Base-by-base conservation (phyloP, 352 stramenopile genomes). In the Phytophthora ramorum region DNA sequence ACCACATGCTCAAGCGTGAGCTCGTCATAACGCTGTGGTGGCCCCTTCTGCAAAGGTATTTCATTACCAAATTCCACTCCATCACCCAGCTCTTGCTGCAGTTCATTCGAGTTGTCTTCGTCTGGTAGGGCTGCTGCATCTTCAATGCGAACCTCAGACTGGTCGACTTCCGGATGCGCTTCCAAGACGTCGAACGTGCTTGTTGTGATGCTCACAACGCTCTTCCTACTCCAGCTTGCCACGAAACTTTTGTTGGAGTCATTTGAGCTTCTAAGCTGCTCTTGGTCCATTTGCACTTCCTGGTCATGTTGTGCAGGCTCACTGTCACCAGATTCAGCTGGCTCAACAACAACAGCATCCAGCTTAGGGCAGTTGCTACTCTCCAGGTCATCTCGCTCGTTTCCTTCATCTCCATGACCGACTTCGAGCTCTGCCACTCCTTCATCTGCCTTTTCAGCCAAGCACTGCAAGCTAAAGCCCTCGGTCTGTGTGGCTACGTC, bases 1-100 rank as follows among this genome's bases (percentile, higher is more conserved):
- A 86, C 63, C 7, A 86, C 47, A 17, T 81, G 60, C 19, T 87
- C 76, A 12, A 79, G 34, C 1, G 63, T 75, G 3, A 92, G 70
- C 0, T 79, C 49, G 14, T 64, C 58, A 51, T 90, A 90, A 1
- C 45, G 48, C 14, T 68, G 40, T 0, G 54, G 38, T 9, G 40
- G 12, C 2, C 4, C n/a, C 17, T 48, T 65, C 8, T 32, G 19
- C 9, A 55, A 24, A 4, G 48, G 1, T 2, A 58, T 30, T 32
- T 56, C 19, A 35, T 20, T 4, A 30, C 40, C 24, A 40, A 46
- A 24, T 2, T 53, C 22, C 9, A 20, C 9, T 20, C 72, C 46
- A 16, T 44, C 46, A 22, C 32, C 10, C 6, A 44, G 2, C 8
- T 58, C 30, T 38, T 63, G 48, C 2, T 61, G 55, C 7, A 41